Evolutionary conservation across 1,284 basidiomycete species (phyloP), one percentile per base, ranked within the genome.

Genomic region (Neotropicomus parvogracilis): DNA sequence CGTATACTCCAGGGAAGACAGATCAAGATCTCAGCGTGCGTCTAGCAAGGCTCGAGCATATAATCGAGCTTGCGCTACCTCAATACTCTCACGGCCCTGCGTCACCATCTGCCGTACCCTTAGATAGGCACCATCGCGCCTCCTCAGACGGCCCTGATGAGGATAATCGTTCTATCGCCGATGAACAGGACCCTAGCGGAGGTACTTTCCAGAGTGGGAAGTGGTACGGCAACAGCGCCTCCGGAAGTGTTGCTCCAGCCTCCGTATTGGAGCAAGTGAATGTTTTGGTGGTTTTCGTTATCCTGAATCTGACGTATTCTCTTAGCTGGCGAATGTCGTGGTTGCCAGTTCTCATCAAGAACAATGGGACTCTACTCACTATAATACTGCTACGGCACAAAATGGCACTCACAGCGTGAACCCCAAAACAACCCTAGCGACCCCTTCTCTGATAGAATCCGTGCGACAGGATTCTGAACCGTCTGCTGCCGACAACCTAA

Each of bases 221-320:
- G 63, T 90, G 88, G 88, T 90, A 81, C 57, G 87, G 88, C n/a
- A 83, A 80, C 58, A 86, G 83, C 62, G 87, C 84, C 14, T 84
- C 83, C 1, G 85, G 85, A 21, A 87, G 85, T 58, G 75, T 91
- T 54, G 85, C 86, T 35, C 83, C 87, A 27, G 81, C 77, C 39
- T 80, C 83, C 37, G 82, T 91, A 48, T 72, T 91, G 49, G 84
- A 89, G 62, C 87, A 89, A 74, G 88, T 86, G 63, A 59, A 70
- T 63, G 19, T 40, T 53, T 49, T 26, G 34, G 49, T 48, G 20
- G 9, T 20, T 33, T 50, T 58, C 24, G n/a, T 43, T n/a, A 17
- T 50, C 39, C 16, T 34, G 8, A 29, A 35, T 54, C 52, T 58
- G 35, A 59, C 52, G 19, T 40, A 27, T 44, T 21, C 42, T 31